A percentile compares a stretch with the other conserved stretches of the same genome.
phyloP scores from a whole-genome alignment of 208 protist genomes.

The Trypanosoma rangeli region DNA sequence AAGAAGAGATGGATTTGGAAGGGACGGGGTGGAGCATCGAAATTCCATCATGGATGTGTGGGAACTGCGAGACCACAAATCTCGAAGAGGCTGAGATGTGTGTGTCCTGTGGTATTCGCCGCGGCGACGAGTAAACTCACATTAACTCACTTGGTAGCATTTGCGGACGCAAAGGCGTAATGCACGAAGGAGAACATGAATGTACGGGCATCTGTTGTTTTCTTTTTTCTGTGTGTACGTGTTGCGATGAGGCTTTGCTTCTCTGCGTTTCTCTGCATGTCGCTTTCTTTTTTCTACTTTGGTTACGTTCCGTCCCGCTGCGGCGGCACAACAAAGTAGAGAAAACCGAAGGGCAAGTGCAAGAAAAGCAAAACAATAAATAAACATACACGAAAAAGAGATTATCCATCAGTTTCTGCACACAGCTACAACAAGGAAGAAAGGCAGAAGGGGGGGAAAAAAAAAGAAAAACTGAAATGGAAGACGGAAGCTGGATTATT shows the following conservation, averaged over 20 bases:
- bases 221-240: neutral
- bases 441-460: constrained; percentile 1
- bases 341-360: neutral
- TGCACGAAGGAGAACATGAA: neutral
- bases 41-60: constrained; percentile 32
- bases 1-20: neutral
- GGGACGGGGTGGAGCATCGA: neutral
- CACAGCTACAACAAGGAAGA: neutral
- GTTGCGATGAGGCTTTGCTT: neutral
- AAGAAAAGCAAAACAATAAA: constrained; percentile 1
- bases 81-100: constrained; percentile 31
- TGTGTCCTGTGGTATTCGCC: constrained; percentile 24
- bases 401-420: too few relatives aligned
- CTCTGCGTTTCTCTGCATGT: neutral
- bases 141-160: neutral
- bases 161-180: neutral
- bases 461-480: constrained; percentile 10
- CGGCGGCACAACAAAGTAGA: too few relatives aligned
- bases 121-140: constrained; percentile 13
- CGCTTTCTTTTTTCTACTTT: neutral
- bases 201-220: neutral
- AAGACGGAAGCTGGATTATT: constrained; percentile 67
- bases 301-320: neutral
- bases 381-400: neutral
- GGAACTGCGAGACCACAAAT: constrained; percentile 31